Evolutionary conservation across 306 rosid genomes (phyloP).

Genomic region (Astragalus membranaceus): DNA sequence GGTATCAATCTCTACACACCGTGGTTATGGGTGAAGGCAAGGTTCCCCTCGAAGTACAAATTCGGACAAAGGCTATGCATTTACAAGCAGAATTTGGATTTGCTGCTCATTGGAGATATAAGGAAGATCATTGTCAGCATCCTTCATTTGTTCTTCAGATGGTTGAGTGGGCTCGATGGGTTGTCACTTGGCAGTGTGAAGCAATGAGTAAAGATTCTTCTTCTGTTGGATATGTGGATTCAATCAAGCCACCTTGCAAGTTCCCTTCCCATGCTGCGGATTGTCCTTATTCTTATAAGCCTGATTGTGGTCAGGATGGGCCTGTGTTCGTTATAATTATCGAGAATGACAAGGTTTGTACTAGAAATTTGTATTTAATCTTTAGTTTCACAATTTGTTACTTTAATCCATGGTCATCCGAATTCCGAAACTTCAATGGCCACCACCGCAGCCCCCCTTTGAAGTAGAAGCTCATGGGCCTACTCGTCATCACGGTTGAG

Average conservation of each 20-base stretch:
- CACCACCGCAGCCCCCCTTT: no score
- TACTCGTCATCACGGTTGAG: no score
- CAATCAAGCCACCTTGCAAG: slow-evolving; percentile 71
- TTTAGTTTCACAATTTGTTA: background rate
- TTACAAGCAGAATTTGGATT: slow-evolving; percentile 95
- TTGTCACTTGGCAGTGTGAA: slow-evolving; percentile 97
- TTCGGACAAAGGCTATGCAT: slow-evolving; percentile 93
- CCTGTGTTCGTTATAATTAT: slow-evolving; percentile 86
- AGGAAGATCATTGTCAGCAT: slow-evolving; percentile 90
- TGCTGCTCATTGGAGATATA: slow-evolving; percentile 99
- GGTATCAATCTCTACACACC: slow-evolving; percentile 89
- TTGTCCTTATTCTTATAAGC: slow-evolving; percentile 72
- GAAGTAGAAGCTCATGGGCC: no score
- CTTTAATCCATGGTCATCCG: background rate
- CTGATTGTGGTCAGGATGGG: slow-evolving; percentile 59
- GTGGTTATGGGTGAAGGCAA: slow-evolving; percentile 81
- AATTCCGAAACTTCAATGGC: no score
- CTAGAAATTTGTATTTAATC: background rate
- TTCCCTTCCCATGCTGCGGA: slow-evolving; percentile 82
- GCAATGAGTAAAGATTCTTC: slow-evolving; percentile 68
- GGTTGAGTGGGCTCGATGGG: slow-evolving; percentile 99
- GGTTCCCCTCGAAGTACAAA: slow-evolving; percentile 84
- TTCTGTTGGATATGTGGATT: slow-evolving; percentile 39
- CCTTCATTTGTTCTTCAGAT: slow-evolving; percentile 91
- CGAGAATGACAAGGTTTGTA: slow-evolving; percentile 83